Conservation (phyloP, 345 rosid genomes). For the Arabidopsis suecica region DNA sequence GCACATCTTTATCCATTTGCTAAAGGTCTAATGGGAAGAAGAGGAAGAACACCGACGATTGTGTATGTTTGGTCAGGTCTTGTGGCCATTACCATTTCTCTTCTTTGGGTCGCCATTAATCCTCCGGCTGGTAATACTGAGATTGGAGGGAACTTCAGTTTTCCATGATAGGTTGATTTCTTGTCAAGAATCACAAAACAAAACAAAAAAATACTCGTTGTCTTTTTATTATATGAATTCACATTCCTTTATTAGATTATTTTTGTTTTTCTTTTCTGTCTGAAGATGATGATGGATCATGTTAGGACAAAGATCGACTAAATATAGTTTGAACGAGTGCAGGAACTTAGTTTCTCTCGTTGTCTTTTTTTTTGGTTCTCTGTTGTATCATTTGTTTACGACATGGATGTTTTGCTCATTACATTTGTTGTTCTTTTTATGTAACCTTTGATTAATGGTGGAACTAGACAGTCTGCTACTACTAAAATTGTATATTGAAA, state of each 20-base stretch:
- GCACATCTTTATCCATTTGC: conserved; percentile 99
- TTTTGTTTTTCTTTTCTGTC: conserved; percentile 23
- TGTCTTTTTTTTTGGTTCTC: conserved; percentile 1
- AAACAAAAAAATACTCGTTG: neutral
- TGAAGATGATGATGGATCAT: conserved; percentile 18
- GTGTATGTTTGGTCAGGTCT: conserved; percentile 99
- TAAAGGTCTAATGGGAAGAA: conserved; percentile 95
- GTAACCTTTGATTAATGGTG: neutral
- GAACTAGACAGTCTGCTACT: neutral
- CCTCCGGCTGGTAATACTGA: conserved; percentile 75
- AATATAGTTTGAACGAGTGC: conserved; percentile 14
- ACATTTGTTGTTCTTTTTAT: conserved; percentile 1
- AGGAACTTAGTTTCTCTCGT: conserved; percentile 25
- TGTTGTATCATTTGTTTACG: conserved; percentile 21
- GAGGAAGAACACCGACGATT: conserved; percentile 97
- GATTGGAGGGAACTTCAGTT: conserved; percentile 92
- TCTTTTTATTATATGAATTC: conserved; percentile 1
- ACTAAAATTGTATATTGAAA: neutral
- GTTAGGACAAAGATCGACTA: conserved; percentile 33
- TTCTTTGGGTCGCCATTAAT: conserved; percentile 95
- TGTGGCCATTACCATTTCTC: conserved; percentile 88
- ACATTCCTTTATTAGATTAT: conserved; percentile 37
- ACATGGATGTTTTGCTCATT: conserved; percentile 15
- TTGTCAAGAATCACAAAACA: conserved; percentile 20
- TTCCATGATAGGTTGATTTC: conserved; percentile 60